Percentiles rank a stretch among this genome's conserved stretches.
phyloP scores from a whole-genome alignment of 352 stramenopile species.

The Phytophthora fragariaefolia region DNA sequence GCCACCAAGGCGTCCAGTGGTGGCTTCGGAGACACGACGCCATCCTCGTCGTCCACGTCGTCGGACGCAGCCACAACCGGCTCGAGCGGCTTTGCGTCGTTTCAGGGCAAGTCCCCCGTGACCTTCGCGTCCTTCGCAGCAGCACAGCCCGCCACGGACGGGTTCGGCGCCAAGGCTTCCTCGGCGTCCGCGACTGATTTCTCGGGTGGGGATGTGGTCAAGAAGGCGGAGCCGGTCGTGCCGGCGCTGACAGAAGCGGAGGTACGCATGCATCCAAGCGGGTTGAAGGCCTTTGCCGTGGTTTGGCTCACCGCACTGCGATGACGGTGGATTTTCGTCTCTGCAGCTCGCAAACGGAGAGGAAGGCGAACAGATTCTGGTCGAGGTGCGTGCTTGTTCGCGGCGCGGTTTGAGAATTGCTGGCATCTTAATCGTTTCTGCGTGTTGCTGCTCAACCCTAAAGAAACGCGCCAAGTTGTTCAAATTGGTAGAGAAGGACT shows the following conservation, averaged over 20 bases:
- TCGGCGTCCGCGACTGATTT: conserved; percentile 45
- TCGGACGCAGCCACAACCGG: conserved; percentile 15
- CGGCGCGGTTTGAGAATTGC: background rate
- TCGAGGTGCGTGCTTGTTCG: conserved; percentile 55
- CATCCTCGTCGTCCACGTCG: conserved; percentile 19
- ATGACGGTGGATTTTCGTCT: conserved; percentile 4
- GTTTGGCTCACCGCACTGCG: conserved; percentile 12
- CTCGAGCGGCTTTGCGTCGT: conserved; percentile 62
- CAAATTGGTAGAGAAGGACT: conserved; percentile 79
- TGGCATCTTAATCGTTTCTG: background rate
- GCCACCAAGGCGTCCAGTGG: conserved; percentile 17
- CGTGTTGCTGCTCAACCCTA: background rate
- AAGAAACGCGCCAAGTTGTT: conserved; percentile 85
- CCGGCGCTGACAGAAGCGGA: conserved; percentile 71
- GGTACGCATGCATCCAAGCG: conserved; percentile 36
- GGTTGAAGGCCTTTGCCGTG: background rate
- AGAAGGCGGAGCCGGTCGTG: conserved; percentile 59
- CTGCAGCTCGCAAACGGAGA: conserved; percentile 72
- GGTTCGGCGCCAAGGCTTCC: conserved; percentile 48
- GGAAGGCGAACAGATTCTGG: conserved; percentile 70
- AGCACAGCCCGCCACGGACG: conserved; percentile 42
- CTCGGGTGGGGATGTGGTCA: conserved; percentile 54
- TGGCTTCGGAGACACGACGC: conserved; percentile 32
- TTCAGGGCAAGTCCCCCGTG: conserved; percentile 47
- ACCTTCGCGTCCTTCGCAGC: conserved; percentile 70